Evolutionary conservation across 2,329 filamentous ascomycete species (phyloP), one percentile per base, ranked within the genome.

Genomic region (Nothopassalora personata): DNA sequence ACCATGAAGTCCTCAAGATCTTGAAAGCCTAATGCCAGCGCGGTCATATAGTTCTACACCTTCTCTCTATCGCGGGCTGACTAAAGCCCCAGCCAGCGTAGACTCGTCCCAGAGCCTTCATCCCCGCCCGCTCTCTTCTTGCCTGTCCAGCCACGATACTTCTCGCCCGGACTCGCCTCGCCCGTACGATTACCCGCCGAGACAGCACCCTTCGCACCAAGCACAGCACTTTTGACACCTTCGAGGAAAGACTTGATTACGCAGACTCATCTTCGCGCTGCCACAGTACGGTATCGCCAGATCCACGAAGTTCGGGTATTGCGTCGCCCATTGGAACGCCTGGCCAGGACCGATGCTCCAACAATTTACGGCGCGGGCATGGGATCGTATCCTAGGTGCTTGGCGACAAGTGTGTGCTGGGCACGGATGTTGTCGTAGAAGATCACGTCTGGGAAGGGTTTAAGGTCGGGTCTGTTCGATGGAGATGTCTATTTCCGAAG

Each of bases 81-180:
- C 85, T 88, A 67, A 93, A 89, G 0, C 90, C 89, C 89, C 83
- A 94, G 0, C 88, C 89, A 1, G 89, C 88, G 72, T 93, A 94
- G 0, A 86, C 89, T 5, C 72, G 62, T 1, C 70, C 70, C 6
- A 93, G 82, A 0, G 89, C 89, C 67, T 87, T 91, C 46, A 93
- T 69, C 0, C 83, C 86, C 23, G 77, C 74, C 74, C 15, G 77
- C 75, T 50, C 72, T 81, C 63, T 86, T 80, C 52, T 82, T 77
- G 0, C 74, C 72, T 2, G 53, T 58, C 68, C 69, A 70, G 10
- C 52, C 51, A n/a, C 62, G 57, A 49, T 67, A 66, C 27, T 59
- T 58, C 18, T 59, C 58, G 7, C 60, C 71, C 71, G 60, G 77
- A 73, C 53, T 77, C 73, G 39, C 76, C 28, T 79, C 79, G 31